These are phyloP conservation scores for Psidium guajava DNA, from an alignment of 345 rosid species.

Conservation along the genomic window DNA sequence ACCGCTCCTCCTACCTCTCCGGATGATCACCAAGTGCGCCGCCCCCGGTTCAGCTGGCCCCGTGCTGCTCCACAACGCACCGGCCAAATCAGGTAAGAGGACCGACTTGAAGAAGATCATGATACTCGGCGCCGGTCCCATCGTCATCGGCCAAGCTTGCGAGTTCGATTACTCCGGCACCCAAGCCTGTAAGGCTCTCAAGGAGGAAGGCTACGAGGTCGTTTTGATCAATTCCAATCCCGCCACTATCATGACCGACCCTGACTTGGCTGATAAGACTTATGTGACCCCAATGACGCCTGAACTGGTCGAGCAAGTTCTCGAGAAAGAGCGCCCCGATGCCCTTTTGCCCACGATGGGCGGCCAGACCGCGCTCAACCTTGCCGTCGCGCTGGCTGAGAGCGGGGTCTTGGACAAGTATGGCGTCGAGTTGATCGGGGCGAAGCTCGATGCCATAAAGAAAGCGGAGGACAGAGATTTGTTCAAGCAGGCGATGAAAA, in stretches of 20 bases:
- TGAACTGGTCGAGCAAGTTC: slow-evolving; percentile 75
- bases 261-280: slow-evolving; percentile 80
- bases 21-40: slow-evolving; percentile 3
- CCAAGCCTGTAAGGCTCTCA: slow-evolving; percentile 86
- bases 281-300: slow-evolving; percentile 89
- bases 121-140: slow-evolving; percentile 96
- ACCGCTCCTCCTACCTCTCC: neutral
- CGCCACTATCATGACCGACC: slow-evolving; percentile 98
- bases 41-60: neutral
- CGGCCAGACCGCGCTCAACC: slow-evolving; percentile 91
- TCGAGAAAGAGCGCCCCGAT: slow-evolving; percentile 78
- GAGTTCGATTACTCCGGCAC: slow-evolving; percentile 99
- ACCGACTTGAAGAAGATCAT: slow-evolving; percentile 83
- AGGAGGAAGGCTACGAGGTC: slow-evolving; percentile 85
- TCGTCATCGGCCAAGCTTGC: slow-evolving; percentile 96
- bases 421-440: slow-evolving; percentile 85
- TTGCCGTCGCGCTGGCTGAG: slow-evolving; percentile 84
- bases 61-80: neutral
- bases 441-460: slow-evolving; percentile 82
- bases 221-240: slow-evolving; percentile 89
- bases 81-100: slow-evolving; percentile 31
- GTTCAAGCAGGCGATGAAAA: slow-evolving; percentile 85
- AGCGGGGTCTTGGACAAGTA: slow-evolving; percentile 61
- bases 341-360: slow-evolving; percentile 95
- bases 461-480: slow-evolving; percentile 91